Evolutionary conservation across 164 flowering plant genomes (phyloP), one percentile per base, ranked within the genome.

Genomic region (Vitis vinifera): DNA sequence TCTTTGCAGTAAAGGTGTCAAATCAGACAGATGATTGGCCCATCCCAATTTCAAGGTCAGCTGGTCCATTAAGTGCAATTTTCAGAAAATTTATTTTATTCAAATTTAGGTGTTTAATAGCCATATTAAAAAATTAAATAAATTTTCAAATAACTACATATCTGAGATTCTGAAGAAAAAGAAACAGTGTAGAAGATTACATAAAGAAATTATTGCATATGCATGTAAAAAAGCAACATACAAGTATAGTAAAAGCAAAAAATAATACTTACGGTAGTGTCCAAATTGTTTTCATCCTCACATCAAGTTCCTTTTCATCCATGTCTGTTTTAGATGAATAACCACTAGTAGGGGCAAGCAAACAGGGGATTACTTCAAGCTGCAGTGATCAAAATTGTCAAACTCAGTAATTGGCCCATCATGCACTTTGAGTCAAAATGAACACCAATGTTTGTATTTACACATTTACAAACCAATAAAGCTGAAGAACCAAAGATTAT

Each of bases 351-450:
- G 93, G 85, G 16, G 93, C 86, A 70, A 93, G 95, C 85, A 93
- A 79, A 80, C 91, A 93, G 27, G 98, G 98, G 60, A 76, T 85
- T 65, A 93, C 92, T 48, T 91, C 93, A 77, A 93, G 86, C 98
- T 93, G 90, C 72, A 83, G 51, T 31, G 63, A 77, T 50, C 64
- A 79, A 74, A 29, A 31, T 58, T 47, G 12, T 44, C 55, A 62
- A 62, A 55, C 12, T 23, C 55, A 74, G 67, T 64, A 37, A 67
- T 48, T 11, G 23, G 64, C 10, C 63, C 5, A 44, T 13, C 4
- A 19, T 53, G 50, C 55, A 55, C 13, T 50, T 27, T 48, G 2
- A 31, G 12, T 15, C 51, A 48, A 50, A 60, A 23, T 50, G 64
- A 51, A 59, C 3, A 59, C 71, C 44, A 7, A 16, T 14, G 44